Evolutionary conservation across 2,329 filamentous ascomycete genomes (phyloP).

Genomic region (Colletotrichum sp.): DNA sequence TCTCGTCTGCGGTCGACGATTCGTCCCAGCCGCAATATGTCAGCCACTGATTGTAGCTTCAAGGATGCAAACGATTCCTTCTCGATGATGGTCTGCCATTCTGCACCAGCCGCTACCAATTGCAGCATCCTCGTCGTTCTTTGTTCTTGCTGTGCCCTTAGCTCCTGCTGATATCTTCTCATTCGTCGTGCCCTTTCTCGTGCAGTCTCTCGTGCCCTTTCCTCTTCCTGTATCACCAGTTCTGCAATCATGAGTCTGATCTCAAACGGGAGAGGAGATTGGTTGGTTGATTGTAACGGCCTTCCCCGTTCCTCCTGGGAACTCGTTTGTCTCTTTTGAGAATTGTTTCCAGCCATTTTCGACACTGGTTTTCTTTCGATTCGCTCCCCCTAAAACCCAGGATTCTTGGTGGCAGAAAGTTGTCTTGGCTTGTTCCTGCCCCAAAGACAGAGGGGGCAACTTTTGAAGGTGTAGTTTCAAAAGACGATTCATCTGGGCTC

Average conservation of each 20-base stretch:
- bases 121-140: not conserved
- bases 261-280: not conserved
- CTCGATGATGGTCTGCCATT: not conserved
- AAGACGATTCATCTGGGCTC: not conserved
- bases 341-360: accelerated
- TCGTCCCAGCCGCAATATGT: not conserved
- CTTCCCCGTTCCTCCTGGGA: not conserved
- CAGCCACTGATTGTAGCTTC: not conserved
- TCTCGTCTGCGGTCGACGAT: not conserved
- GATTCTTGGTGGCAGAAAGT: not conserved
- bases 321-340: not conserved
- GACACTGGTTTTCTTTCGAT: not conserved
- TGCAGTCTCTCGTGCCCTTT: not conserved
- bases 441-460: not conserved
- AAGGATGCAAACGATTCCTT: not conserved
- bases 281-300: not conserved
- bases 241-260: not conserved
- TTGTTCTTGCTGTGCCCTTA: not conserved
- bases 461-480: too few relatives aligned
- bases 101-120: not conserved
- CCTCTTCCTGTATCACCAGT: not conserved
- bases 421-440: not conserved
- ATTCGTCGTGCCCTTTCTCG: not conserved
- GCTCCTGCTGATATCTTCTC: not conserved
- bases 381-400: accelerated